Conservation (phyloP, 805 yeast species). For the Suhomyces tanzawaensis region DNA sequence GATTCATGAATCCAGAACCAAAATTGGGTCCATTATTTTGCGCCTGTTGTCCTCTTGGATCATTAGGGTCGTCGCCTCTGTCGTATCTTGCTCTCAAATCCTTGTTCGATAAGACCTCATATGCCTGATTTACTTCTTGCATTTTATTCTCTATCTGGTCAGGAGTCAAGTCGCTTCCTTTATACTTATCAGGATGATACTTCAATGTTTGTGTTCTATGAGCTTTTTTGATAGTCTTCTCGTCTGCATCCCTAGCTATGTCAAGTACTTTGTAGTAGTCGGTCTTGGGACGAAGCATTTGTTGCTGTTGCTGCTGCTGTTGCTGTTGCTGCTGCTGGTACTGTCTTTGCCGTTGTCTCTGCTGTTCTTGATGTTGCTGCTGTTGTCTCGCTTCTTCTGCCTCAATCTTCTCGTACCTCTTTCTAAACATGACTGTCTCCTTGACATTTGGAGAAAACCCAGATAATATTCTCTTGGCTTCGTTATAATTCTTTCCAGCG, state of each 20-base stretch:
- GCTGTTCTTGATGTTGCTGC: slow-evolving; percentile 39
- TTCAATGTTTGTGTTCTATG: slow-evolving; percentile 74
- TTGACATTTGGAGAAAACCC: slow-evolving; percentile 33
- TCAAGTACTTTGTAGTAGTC: slow-evolving; percentile 83
- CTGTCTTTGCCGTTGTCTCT: slow-evolving; percentile 38
- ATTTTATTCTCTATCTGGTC: slow-evolving; percentile 77
- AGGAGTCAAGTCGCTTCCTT: slow-evolving; percentile 57
- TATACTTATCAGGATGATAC: slow-evolving; percentile 91
- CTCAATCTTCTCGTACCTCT: slow-evolving; percentile 25
- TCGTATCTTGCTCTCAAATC: slow-evolving; percentile 68
- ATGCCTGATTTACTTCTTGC: slow-evolving; percentile 92
- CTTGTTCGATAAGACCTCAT: slow-evolving; percentile 74
- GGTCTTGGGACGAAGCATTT: slow-evolving; percentile 42
- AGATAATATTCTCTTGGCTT: slow-evolving; percentile 39
- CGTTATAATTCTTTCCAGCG: slow-evolving; percentile 28
- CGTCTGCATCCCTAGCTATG: slow-evolving; percentile 63
- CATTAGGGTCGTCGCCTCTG: slow-evolving; percentile 53
- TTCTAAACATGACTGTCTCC: slow-evolving; percentile 38
- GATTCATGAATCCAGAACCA: slow-evolving; percentile 5
- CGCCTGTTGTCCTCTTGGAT: slow-evolving; percentile 17
- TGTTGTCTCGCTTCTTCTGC: slow-evolving; percentile 29
- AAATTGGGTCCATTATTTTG: slow-evolving; percentile 1
- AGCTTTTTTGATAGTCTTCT: slow-evolving; percentile 73
- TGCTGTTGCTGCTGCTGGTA: slow-evolving; percentile 46
- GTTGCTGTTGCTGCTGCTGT: slow-evolving; percentile 31